These are phyloP conservation scores for Boletellus emodensis DNA, from an alignment of 768 basidiomycete genomes.

Conservation along the genomic window DNA sequence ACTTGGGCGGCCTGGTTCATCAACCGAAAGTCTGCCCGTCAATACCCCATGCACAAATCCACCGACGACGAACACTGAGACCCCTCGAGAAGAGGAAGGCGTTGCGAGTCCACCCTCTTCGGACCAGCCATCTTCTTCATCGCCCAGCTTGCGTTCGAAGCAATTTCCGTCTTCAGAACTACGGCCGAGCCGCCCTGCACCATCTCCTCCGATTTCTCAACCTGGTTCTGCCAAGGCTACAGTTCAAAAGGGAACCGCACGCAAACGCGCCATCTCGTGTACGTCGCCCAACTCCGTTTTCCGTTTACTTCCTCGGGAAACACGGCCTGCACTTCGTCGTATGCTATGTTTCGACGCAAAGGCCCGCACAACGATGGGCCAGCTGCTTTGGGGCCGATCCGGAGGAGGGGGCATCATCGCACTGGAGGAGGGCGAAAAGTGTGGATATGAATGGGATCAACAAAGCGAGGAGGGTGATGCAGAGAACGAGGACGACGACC, in stretches of 20 bases:
- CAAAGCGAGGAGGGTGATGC: slow-evolving; percentile 26
- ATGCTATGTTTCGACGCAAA: slow-evolving; percentile 93
- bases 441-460: slow-evolving; percentile 57
- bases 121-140: slow-evolving; percentile 6
- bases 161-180: slow-evolving; percentile 15
- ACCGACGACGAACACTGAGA: slow-evolving; percentile 2
- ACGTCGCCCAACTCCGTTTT: slow-evolving; percentile 80
- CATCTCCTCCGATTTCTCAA: slow-evolving; percentile 19
- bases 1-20: slow-evolving; percentile 72
- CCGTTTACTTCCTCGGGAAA: slow-evolving; percentile 90
- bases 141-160: slow-evolving; percentile 5
- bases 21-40: slow-evolving; percentile 63
- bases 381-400: slow-evolving; percentile 78
- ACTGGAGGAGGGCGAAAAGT: slow-evolving; percentile 37
- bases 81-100: background rate
- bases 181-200: slow-evolving; percentile 24
- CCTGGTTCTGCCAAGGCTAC: slow-evolving; percentile 31
- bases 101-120: background rate
- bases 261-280: slow-evolving; percentile 21
- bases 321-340: slow-evolving; percentile 80
- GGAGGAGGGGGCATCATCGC: slow-evolving; percentile 67
- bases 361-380: slow-evolving; percentile 87
- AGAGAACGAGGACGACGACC: slow-evolving; percentile 41
- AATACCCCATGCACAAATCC: slow-evolving; percentile 3
- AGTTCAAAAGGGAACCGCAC: slow-evolving; percentile 38